Evolutionary conservation across 2,329 filamentous ascomycete genomes (phyloP), one percentile per base, ranked within the genome.

Genomic region (Diaporthe citrichinensis): DNA sequence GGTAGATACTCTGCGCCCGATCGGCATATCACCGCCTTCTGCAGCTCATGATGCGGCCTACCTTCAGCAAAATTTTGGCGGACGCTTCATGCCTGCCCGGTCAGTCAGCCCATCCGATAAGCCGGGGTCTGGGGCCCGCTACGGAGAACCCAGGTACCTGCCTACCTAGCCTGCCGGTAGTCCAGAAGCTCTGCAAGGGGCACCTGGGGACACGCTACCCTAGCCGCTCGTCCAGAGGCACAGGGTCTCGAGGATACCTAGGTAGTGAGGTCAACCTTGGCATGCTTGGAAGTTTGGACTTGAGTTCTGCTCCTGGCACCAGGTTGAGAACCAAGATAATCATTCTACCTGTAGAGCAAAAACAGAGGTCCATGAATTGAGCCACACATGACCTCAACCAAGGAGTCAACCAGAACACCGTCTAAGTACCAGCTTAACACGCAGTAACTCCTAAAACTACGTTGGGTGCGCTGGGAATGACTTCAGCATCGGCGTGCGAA

Each of bases 31-130:
- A 68, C 46, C 31, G n/a, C 34, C 31, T n/a, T 41, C 25, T 23
- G 46, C 49, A 34, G 65, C n/a, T 55, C 49, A 31, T 55, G 65
- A 69, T 55, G 49, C n/a, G 23, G 12, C 65, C 49, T 20, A 17
- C 31, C 23, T 68, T 28, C 46, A 53, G 65, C 46, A 69, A 69
- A 69, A 69, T 41, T 55, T 69, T 69, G 65, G 65, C 46, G 23
- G n/a, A 31, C 23, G 65, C 34, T 28, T 25, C 46, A 20, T 53
- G 65, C 65, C 65, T 53, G 62, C 46, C 65, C 46, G 10, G 62
- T 31, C 46, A 46, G 39, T n/a, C 62, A 39, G 46, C 46, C 62
- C 46, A 39, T 20, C 46, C 65, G 65, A 55, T 55, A 41, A 69
- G 49, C 65, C 65, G 65, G 65, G 34, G 34, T 55, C 65, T n/a